Base-by-base conservation (phyloP, 495 filamentous ascomycete genomes). In the Clavariopsis aquatica region DNA sequence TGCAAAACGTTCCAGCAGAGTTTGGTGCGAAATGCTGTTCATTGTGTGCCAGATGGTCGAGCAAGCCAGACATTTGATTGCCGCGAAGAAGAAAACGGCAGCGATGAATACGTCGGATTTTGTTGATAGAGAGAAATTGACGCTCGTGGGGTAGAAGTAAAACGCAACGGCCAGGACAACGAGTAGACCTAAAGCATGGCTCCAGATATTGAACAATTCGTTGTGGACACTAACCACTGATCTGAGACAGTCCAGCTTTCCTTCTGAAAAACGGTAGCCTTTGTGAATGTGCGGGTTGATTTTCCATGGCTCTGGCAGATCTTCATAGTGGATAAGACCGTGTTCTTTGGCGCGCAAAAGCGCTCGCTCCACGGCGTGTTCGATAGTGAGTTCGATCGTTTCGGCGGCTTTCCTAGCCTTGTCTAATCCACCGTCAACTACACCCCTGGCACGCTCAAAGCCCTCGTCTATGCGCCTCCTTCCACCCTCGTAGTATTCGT, bases 161-260 rank as follows among this genome's bases (percentile, higher is more conserved):
- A 99, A 96, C 38, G 94, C 94, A 52, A 98, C 85, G 22, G 92
- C 79, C 10, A 98, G 81, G 43, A 99, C 89, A 64, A 96, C 79
- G 29, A 98, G 66, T 31, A 99, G 81, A 13, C 94, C 94, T 38
- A 99, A 82, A 10, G 87, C 81, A 73, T 99, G 94, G 13, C 92
- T 90, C 95, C 95, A 99, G 71, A 99, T 99, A 76, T 99, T 99
- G 77, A 97, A 87, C 51, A 88, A 81, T 76, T 99, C 94, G 75
- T 99, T 99, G 55, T 89, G 93, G 65, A 92, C 80, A 28, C 82
- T 78, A 72, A 97, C 91, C 57, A 90, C 83, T 5, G 92, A 96
- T 22, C 83, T 82, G 38, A 98, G 78, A 73, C 93, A 98, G 46
- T 90, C 93, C 53, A 91, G 71, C 74, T 95, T 96, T 52, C 87